A percentile compares a stretch with the other conserved stretches of the same genome.
phyloP scores from a whole-genome alignment of 2,329 filamentous ascomycete genomes.

The Tolypocladium tropicale region DNA sequence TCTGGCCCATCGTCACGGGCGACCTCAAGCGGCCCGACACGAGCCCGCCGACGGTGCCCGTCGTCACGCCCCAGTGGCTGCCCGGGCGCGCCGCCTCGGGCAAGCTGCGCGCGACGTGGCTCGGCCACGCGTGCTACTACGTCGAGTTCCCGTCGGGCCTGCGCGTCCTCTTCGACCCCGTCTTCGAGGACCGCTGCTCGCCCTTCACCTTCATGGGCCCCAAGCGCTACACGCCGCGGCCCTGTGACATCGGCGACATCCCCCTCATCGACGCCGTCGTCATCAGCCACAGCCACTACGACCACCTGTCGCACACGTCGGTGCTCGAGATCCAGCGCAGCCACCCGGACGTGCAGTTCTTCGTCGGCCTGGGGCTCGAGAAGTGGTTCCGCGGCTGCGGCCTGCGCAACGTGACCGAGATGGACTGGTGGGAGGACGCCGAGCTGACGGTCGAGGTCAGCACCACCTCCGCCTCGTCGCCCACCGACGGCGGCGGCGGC shows the following conservation, averaged over 20 bases:
- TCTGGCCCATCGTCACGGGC: slow-evolving; percentile 30
- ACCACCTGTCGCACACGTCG: slow-evolving; percentile 74
- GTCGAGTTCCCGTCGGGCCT: slow-evolving; percentile 82
- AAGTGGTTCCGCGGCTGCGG: slow-evolving; percentile 68
- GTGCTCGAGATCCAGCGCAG: slow-evolving; percentile 59
- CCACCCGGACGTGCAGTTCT: slow-evolving; percentile 76
- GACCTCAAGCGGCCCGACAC: slow-evolving; percentile 44
- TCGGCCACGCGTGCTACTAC: slow-evolving; percentile 90
- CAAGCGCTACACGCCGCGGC: slow-evolving; percentile 66
- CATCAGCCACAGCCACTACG: slow-evolving; percentile 88
- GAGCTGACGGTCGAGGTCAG: slow-evolving; percentile 50
- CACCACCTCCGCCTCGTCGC: no score
- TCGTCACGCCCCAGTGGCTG: slow-evolving; percentile 59
- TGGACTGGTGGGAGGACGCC: slow-evolving; percentile 91
- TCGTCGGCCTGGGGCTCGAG: slow-evolving; percentile 75
- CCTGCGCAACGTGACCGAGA: slow-evolving; percentile 68
- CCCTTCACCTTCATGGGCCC: slow-evolving; percentile 63
- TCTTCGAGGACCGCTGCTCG: slow-evolving; percentile 80
- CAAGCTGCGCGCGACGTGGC: slow-evolving; percentile 77
- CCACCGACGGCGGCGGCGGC: slow-evolving; percentile 12
- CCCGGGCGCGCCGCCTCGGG: slow-evolving; percentile 42
- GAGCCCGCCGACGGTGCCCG: slow-evolving; percentile 52
- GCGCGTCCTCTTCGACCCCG: slow-evolving; percentile 85
- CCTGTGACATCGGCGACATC: slow-evolving; percentile 69
- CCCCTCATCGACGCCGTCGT: slow-evolving; percentile 67